Percentiles rank a stretch among this genome's conserved stretches.
Evolutionary conservation across 2,329 filamentous ascomycete genomes (phyloP).

Genomic region (Kalaharituber pfeilii): DNA sequence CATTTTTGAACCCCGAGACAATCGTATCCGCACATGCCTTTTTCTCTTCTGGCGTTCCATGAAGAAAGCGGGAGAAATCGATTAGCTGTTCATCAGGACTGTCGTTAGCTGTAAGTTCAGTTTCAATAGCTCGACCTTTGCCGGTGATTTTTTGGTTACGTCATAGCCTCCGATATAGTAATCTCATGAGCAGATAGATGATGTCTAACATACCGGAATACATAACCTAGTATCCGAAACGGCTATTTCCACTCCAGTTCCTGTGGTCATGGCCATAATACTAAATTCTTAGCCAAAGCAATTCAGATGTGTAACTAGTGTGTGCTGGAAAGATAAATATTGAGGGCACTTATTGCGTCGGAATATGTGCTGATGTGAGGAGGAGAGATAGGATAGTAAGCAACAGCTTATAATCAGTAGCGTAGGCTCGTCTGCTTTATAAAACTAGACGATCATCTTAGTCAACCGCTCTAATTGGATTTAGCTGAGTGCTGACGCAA

Average conservation of each 20-base stretch:
- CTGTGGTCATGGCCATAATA: background rate
- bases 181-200: background rate
- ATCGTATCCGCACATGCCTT: conserved; percentile 51
- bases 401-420: no score
- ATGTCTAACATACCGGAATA: conserved; percentile 38
- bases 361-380: no score
- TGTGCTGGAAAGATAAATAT: no score
- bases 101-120: no score
- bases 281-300: conserved; percentile 21
- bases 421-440: no score
- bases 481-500: no score
- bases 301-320: no score
- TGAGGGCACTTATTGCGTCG: no score
- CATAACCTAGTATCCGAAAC: conserved; percentile 32
- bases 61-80: conserved; percentile 58
- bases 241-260: background rate
- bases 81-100: conserved; percentile 42
- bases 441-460: no score
- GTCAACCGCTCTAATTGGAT: no score
- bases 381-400: no score
- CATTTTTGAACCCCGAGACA: conserved; percentile 62
- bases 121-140: background rate
- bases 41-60: conserved; percentile 43
- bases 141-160: conserved; percentile 1
- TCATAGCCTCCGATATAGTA: background rate